Percentiles rank a stretch among this genome's conserved stretches.
These are phyloP conservation scores for Linderniella brevidens DNA, from an alignment of 257 asterid genomes.

Conservation along the genomic window DNA sequence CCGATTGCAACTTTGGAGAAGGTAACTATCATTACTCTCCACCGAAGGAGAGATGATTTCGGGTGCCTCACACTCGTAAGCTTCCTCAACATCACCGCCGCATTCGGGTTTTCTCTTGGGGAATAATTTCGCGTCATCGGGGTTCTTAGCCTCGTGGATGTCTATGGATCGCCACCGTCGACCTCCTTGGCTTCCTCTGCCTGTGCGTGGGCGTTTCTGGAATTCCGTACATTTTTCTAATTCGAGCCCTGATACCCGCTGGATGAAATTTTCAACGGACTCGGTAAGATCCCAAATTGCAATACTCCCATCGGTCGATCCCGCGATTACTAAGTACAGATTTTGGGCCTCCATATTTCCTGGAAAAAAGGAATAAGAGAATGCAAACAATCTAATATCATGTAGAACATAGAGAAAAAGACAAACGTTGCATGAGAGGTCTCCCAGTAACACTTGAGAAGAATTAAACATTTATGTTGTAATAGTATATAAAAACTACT, in stretches of 20 bases:
- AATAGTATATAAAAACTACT: too few species aligned
- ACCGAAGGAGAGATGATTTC: constrained; percentile 14
- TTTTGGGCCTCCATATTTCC: background rate
- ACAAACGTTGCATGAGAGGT: too few species aligned
- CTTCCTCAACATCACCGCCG: constrained; percentile 17
- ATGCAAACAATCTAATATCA: background rate
- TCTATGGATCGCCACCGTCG: constrained; percentile 56
- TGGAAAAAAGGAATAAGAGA: background rate
- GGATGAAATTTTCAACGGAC: constrained; percentile 59
- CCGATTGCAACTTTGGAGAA: constrained; percentile 13
- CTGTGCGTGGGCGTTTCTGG: constrained; percentile 86
- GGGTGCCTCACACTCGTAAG: constrained; percentile 16
- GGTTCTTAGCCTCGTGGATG: constrained; percentile 22
- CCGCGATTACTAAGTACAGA: constrained; percentile 55
- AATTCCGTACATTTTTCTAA: constrained; percentile 36
- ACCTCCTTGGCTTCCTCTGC: constrained; percentile 99
- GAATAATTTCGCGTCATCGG: constrained; percentile 17
- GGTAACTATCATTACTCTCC: constrained; percentile 13
- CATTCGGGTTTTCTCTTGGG: constrained; percentile 14
- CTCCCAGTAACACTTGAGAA: too few species aligned
- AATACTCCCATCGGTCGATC: constrained; percentile 89
- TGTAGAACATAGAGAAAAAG: background rate
- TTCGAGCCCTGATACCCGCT: constrained; percentile 31
- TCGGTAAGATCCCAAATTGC: constrained; percentile 80
- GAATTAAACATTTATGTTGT: too few species aligned